phyloP scores from a whole-genome alignment of 2,329 filamentous ascomycete genomes.

The Aspergillus ibericus region DNA sequence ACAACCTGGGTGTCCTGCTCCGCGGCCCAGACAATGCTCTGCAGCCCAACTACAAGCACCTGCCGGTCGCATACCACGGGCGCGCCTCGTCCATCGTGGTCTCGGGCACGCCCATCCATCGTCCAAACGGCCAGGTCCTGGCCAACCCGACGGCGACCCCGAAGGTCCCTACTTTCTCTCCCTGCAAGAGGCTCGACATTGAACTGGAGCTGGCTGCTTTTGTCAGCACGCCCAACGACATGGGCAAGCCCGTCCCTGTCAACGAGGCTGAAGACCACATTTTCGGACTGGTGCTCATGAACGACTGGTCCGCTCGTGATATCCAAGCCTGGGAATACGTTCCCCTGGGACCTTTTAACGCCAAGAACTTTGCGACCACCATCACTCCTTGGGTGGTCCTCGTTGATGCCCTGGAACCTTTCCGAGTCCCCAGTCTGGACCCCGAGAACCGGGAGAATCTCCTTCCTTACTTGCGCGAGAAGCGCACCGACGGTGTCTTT shows the following conservation, averaged over 20 bases:
- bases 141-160: slow-evolving; percentile 61
- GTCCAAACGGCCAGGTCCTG: slow-evolving; percentile 74
- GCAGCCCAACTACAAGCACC: slow-evolving; percentile 77
- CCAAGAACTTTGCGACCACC: slow-evolving; percentile 78
- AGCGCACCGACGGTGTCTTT: slow-evolving; percentile 57
- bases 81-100: slow-evolving; percentile 73
- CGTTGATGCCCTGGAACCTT: slow-evolving; percentile 72
- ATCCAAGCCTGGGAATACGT: slow-evolving; percentile 84
- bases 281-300: slow-evolving; percentile 79
- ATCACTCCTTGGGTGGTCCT: slow-evolving; percentile 79
- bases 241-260: slow-evolving; percentile 65
- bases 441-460: slow-evolving; percentile 54
- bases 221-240: slow-evolving; percentile 62
- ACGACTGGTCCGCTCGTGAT: slow-evolving; percentile 83
- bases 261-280: slow-evolving; percentile 67
- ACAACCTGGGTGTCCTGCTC: slow-evolving; percentile 70
- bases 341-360: slow-evolving; percentile 77
- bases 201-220: slow-evolving; percentile 80
- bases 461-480: slow-evolving; percentile 66
- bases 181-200: slow-evolving; percentile 69
- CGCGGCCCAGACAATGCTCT: slow-evolving; percentile 70
- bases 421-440: slow-evolving; percentile 55
- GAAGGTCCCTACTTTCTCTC: slow-evolving; percentile 63
- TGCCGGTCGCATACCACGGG: slow-evolving; percentile 81
- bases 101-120: slow-evolving; percentile 70